Percentiles rank a stretch among this genome's conserved stretches.
These are phyloP conservation scores for Candida dubliniensis DNA, from an alignment of 1,139 yeast species.

Conservation along the genomic window DNA sequence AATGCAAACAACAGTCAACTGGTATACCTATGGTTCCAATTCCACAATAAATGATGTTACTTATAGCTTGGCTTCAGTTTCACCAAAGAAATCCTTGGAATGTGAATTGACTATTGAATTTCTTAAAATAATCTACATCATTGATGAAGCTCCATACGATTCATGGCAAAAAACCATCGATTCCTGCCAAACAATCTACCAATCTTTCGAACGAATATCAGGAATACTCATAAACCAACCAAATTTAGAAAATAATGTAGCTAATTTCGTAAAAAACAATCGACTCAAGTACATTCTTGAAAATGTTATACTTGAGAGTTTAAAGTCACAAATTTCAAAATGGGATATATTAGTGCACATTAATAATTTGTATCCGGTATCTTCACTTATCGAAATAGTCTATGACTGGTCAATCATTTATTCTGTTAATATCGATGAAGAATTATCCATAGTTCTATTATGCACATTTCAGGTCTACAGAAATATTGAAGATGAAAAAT, in stretches of 20 bases:
- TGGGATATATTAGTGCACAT: neutral
- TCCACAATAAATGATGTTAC: neutral
- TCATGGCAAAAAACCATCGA: slow-evolving; percentile 3
- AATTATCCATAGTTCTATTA: slow-evolving; percentile 1
- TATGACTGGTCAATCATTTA: slow-evolving; percentile 2
- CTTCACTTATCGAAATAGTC: slow-evolving; percentile 1
- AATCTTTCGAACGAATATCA: neutral
- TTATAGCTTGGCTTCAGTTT: neutral
- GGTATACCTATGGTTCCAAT: slow-evolving; percentile 2
- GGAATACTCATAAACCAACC: neutral
- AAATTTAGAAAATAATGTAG: neutral
- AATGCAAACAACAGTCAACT: too few relatives aligned
- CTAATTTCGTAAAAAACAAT: slow-evolving; percentile 3
- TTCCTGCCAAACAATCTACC: neutral
- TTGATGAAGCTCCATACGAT: slow-evolving; percentile 10
- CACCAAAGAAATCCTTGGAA: neutral
- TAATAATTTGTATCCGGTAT: neutral
- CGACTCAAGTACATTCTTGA: slow-evolving; percentile 4
- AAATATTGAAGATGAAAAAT: neutral
- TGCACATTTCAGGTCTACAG: slow-evolving; percentile 1
- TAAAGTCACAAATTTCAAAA: neutral
- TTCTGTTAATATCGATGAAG: slow-evolving; percentile 2
- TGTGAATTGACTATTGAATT: slow-evolving; percentile 5
- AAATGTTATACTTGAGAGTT: slow-evolving; percentile 1
- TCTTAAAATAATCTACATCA: slow-evolving; percentile 6